Evolutionary conservation across 305 asterid species (phyloP).

Genomic region (Rubia occidens): DNA sequence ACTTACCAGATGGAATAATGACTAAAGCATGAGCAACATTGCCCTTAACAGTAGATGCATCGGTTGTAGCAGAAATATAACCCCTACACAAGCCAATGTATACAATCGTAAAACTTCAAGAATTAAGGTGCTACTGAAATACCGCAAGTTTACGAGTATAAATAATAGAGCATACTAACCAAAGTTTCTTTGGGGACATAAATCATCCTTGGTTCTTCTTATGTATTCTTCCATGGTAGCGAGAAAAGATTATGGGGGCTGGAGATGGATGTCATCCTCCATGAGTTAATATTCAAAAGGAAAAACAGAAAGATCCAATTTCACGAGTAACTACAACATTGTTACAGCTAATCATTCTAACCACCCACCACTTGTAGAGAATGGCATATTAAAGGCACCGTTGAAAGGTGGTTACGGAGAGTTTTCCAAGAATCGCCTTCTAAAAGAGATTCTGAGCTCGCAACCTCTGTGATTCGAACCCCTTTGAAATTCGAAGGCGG

Average conservation of each 20-base stretch:
- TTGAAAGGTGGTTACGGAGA: too few species aligned
- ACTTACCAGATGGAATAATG: slow-evolving; percentile 73
- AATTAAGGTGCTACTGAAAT: slow-evolving; percentile 6
- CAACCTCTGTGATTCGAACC: too few species aligned
- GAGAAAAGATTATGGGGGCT: slow-evolving; percentile 56
- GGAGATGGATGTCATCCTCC: slow-evolving; percentile 12
- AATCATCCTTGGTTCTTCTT: slow-evolving; percentile 41
- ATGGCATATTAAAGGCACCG: too few species aligned
- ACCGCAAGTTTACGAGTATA: slow-evolving; percentile 49
- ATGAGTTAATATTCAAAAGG: slow-evolving; percentile 1
- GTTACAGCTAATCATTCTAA: background rate
- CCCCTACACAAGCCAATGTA: slow-evolving; percentile 43
- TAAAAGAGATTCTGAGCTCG: too few species aligned
- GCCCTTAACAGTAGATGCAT: slow-evolving; percentile 72
- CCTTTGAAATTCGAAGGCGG: too few species aligned
- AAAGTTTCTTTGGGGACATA: slow-evolving; percentile 41
- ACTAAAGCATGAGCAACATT: slow-evolving; percentile 86
- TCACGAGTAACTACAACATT: background rate
- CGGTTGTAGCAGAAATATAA: slow-evolving; percentile 39
- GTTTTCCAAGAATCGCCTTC: too few species aligned
- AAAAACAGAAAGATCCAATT: background rate
- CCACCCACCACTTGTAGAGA: too few species aligned
- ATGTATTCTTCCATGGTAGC: slow-evolving; percentile 53
- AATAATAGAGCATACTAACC: slow-evolving; percentile 49
- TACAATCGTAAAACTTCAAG: slow-evolving; percentile 13